These are phyloP conservation scores for Spergularia marina DNA, from an alignment of 148 eudicot species.

Conservation along the genomic window DNA sequence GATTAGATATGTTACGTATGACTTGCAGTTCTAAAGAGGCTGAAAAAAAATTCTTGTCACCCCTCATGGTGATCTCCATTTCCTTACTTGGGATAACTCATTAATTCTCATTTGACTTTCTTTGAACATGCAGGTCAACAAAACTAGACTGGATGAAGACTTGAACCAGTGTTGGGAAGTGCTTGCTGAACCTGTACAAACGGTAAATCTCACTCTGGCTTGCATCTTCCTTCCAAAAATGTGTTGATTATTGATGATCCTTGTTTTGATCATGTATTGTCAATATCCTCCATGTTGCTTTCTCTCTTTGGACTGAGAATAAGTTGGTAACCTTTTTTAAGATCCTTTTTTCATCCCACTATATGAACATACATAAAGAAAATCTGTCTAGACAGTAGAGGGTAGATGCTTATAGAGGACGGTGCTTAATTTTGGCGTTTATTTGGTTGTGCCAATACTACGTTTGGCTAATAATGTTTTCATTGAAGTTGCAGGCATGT, in stretches of 20 bases:
- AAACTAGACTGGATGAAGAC: slow-evolving; percentile 65
- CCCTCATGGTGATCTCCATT: too few relatives aligned
- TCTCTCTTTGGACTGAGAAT: neutral
- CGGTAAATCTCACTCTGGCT: slow-evolving; percentile 48
- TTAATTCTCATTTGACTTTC: neutral
- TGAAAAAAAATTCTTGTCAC: too few relatives aligned
- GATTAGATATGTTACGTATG: too few relatives aligned
- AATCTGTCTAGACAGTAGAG: neutral
- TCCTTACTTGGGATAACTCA: neutral
- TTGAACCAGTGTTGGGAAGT: slow-evolving; percentile 91
- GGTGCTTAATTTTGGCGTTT: neutral
- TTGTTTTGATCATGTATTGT: neutral
- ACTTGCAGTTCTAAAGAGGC: too few relatives aligned
- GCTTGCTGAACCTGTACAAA: slow-evolving; percentile 95
- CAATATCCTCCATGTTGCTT: neutral
- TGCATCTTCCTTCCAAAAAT: neutral
- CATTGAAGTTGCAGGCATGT: neutral
- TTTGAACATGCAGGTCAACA: slow-evolving; percentile 61
- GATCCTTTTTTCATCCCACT: neutral
- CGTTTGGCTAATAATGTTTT: neutral
- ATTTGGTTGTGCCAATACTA: neutral
- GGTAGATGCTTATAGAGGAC: neutral
- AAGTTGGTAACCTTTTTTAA: slow-evolving; percentile 2
- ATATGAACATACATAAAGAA: neutral
- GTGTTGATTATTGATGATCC: neutral